These are phyloP conservation scores for Saccharomyces jurei DNA, from an alignment of 805 yeast genomes.

Conservation along the genomic window DNA sequence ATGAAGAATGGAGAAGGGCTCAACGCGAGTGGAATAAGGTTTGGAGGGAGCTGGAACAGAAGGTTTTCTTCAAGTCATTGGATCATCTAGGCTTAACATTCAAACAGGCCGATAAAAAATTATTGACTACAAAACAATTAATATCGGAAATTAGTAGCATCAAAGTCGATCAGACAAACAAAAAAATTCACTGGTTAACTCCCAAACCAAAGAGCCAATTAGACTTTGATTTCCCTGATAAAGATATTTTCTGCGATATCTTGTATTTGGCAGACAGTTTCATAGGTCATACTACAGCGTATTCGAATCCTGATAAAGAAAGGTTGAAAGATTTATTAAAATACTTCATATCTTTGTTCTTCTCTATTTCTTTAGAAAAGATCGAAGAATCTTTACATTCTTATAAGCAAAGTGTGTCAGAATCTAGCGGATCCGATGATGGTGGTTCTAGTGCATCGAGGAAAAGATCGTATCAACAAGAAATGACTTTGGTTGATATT, in stretches of 20 bases:
- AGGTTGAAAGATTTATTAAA: conserved; percentile 63
- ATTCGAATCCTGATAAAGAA: conserved; percentile 75
- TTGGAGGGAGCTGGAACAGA: conserved; percentile 97
- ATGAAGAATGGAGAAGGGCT: conserved; percentile 97
- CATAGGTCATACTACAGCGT: conserved; percentile 59
- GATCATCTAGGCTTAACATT: conserved; percentile 94
- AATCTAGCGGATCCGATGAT: conserved; percentile 14
- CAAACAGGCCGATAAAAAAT: conserved; percentile 92
- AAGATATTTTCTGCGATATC: conserved; percentile 65
- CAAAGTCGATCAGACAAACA: conserved; percentile 83
- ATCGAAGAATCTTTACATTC: conserved; percentile 33
- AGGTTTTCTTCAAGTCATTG: conserved; percentile 83
- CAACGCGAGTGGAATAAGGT: conserved; percentile 98
- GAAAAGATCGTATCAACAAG: conserved; percentile 28
- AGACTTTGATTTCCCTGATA: conserved; percentile 55
- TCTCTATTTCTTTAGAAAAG: conserved; percentile 45
- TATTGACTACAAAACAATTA: conserved; percentile 80
- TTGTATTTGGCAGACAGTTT: conserved; percentile 57
- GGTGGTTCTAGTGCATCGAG: conserved; percentile 13
- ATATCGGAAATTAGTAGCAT: conserved; percentile 88
- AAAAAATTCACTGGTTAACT: conserved; percentile 75
- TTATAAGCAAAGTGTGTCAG: conserved; percentile 26
- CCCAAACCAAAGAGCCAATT: conserved; percentile 78
- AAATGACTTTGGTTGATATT: conserved; percentile 18
- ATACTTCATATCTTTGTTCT: conserved; percentile 65